Conservation (phyloP, 345 rosid species). For the Brassica juncea region DNA sequence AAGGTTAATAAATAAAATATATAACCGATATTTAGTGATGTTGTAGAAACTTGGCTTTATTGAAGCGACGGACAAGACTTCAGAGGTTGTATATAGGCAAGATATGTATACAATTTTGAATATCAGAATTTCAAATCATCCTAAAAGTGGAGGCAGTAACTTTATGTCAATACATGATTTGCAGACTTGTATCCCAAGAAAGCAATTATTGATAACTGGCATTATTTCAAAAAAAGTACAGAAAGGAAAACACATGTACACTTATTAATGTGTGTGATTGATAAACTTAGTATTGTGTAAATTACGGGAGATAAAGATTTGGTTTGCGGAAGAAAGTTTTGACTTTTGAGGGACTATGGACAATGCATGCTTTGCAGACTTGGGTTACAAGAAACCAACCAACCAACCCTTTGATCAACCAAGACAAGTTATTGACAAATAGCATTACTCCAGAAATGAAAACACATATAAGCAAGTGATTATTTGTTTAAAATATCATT, state of each 20-base stretch:
- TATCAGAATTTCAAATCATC: neutral
- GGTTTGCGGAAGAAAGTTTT: neutral
- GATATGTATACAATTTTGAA: neutral
- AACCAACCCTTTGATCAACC: too few relatives aligned
- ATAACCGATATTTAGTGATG: neutral
- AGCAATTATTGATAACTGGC: neutral
- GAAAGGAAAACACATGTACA: neutral
- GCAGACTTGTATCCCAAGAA: constrained; percentile 33
- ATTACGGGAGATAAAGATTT: neutral
- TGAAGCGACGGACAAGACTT: neutral
- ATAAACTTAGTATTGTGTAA: neutral
- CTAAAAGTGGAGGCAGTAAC: neutral
- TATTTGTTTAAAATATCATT: too few relatives aligned
- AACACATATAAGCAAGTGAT: too few relatives aligned
- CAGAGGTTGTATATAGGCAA: neutral
- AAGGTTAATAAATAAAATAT: too few relatives aligned
- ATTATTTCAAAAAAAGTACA: neutral
- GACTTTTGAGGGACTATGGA: too few relatives aligned
- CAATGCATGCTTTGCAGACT: too few relatives aligned
- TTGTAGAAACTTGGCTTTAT: neutral
- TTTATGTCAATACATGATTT: neutral
- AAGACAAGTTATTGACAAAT: too few relatives aligned
- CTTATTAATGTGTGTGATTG: neutral
- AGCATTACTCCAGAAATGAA: too few relatives aligned
- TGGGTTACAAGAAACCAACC: too few relatives aligned